Base-by-base conservation (phyloP, 148 eudicot genomes). In the Nepenthes mirabilis region DNA sequence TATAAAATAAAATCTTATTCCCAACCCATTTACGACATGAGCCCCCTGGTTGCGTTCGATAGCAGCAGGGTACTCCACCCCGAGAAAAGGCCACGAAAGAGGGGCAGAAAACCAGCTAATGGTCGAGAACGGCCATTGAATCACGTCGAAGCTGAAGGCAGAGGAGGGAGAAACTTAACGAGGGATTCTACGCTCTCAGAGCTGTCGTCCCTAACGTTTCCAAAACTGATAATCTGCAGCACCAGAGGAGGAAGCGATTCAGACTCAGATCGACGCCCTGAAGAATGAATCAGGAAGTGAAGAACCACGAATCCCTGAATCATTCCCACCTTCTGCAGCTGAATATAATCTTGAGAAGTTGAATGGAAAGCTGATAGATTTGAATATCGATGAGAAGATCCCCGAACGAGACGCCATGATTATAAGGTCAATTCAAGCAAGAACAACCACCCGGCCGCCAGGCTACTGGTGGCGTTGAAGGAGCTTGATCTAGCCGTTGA, bases 161-260 rank as follows among this genome's bases (percentile, higher is more conserved):
- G 65, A 74, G 99, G 51, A 64, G 99, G 14, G 99, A 88, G 82
- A 93, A 93, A 76, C 79, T 93, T 5, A 93, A 93, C 65, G 96
- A 93, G 65, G 74, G 76, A 34, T 93, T 93, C 75, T 93, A 93
- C 48, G 87, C 99, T 0, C 66, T 93, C 0, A 54, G 99, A 32
- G 99, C 96, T 0, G 96, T 93, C 0, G 99, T 93, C 43, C 99
- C 99, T 0, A 93, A 88, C 36, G 99, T 93, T 23, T 93, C 99
- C 1, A 93, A 93, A 48, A 93, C 89, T 96, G 99, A 93, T 60
- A 93, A 93, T 49, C 96, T 6, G 11, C 55, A 0, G 95, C 86
- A 9, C 53, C 58, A 0, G 87, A 84, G 2, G 83, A 75, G 49
- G 96, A 93, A 33, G 83, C 65, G 9, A 51, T 82, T 65, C 68